phyloP scores from a whole-genome alignment of 2,329 filamentous ascomycete genomes.

The Pseudogymnoascus sp. region DNA sequence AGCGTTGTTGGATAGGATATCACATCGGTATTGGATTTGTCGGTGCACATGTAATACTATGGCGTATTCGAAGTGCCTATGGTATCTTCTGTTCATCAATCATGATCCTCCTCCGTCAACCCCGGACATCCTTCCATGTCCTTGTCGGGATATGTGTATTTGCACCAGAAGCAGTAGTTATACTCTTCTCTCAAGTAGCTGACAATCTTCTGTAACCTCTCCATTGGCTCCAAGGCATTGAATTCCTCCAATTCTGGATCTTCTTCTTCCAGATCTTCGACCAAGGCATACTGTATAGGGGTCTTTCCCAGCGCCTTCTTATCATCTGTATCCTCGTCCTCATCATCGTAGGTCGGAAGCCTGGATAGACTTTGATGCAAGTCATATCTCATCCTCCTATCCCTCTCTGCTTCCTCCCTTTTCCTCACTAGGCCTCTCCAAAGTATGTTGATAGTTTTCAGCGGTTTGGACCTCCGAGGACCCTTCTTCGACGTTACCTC shows the following conservation, averaged over 20 bases:
- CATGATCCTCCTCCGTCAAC: slow-evolving; percentile 72
- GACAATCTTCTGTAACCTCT: slow-evolving; percentile 60
- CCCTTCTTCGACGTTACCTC: slow-evolving; percentile 19
- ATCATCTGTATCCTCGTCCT: slow-evolving; percentile 65
- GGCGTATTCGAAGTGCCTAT: not conserved
- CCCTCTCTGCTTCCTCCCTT: slow-evolving; percentile 61
- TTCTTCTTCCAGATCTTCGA: slow-evolving; percentile 66
- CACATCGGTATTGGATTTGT: not conserved
- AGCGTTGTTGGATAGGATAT: not conserved
- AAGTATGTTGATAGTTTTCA: slow-evolving; percentile 64
- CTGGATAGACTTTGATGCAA: slow-evolving; percentile 55
- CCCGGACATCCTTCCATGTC: slow-evolving; percentile 86
- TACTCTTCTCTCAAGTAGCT: slow-evolving; percentile 61
- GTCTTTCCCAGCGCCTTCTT: slow-evolving; percentile 57
- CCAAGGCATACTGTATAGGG: slow-evolving; percentile 45
- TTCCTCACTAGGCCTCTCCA: slow-evolving; percentile 68
- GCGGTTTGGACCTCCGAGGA: slow-evolving; percentile 36
- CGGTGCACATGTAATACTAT: not conserved
- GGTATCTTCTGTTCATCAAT: slow-evolving; percentile 29
- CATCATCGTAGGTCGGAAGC: slow-evolving; percentile 59
- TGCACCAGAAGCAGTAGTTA: slow-evolving; percentile 95
- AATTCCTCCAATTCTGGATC: slow-evolving; percentile 76
- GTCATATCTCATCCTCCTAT: slow-evolving; percentile 55
- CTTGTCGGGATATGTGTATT: slow-evolving; percentile 65
- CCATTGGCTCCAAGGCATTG: slow-evolving; percentile 55